Percentiles rank a stretch among this genome's conserved stretches.
Conservation (phyloP, 176 grass and related monocot species). For the Avena eriantha region DNA sequence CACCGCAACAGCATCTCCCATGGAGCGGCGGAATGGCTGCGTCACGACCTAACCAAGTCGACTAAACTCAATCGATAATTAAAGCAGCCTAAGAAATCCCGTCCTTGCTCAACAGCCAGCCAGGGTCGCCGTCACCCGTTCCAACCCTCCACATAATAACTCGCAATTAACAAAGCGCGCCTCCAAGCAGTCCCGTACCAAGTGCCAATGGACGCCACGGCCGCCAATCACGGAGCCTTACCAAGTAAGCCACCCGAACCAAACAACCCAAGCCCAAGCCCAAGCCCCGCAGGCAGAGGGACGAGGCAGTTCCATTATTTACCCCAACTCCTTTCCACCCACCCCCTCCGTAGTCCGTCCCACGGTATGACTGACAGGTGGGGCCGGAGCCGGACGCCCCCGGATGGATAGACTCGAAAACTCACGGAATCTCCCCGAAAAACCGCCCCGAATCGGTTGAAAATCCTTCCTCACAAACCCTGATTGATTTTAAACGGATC, state of each 20-base stretch:
- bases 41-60: too few relatives aligned
- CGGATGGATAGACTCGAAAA: constrained; percentile 23
- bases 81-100: not conserved
- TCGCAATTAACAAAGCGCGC: not conserved
- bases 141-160: not conserved
- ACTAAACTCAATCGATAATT: not conserved
- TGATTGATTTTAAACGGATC: constrained; percentile 33
- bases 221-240: not conserved
- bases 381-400: not conserved
- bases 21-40: too few relatives aligned
- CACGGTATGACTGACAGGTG: constrained; percentile 25
- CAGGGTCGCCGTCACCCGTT: not conserved
- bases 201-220: constrained; percentile 6
- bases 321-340: not conserved
- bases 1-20: too few relatives aligned
- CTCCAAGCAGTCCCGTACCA: not conserved
- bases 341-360: not conserved
- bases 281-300: too few relatives aligned
- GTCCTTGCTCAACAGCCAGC: not conserved
- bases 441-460: constrained; percentile 24
- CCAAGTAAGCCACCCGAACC: not conserved
- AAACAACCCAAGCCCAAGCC: not conserved
- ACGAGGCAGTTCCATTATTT: not conserved
- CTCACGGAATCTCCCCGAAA: constrained; percentile 24
- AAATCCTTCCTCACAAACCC: not conserved